These are phyloP conservation scores for Colletotrichum coccodes DNA, from an alignment of 2,329 filamentous ascomycete species.

Conservation along the genomic window DNA sequence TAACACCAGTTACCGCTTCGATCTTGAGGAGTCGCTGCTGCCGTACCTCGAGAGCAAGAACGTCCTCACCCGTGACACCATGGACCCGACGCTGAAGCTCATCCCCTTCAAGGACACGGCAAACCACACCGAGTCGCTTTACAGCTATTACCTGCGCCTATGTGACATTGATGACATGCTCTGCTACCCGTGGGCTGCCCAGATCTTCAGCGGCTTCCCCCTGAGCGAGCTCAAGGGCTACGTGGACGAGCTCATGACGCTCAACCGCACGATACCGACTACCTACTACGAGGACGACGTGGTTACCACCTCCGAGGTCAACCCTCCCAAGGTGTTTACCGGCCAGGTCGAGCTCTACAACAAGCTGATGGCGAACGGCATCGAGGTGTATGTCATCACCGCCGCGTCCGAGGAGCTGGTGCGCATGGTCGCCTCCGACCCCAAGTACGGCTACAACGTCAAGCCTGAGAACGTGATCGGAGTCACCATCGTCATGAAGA, in stretches of 20 bases:
- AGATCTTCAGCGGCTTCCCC: constrained; percentile 53
- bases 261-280: constrained; percentile 48
- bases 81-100: constrained; percentile 52
- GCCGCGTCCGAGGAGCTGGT: constrained; percentile 56
- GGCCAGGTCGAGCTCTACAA: constrained; percentile 56
- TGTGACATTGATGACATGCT: constrained; percentile 52
- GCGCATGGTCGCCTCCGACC: constrained; percentile 56
- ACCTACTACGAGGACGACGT: constrained; percentile 48
- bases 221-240: constrained; percentile 57
- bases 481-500: constrained; percentile 49
- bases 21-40: constrained; percentile 54
- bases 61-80: constrained; percentile 50
- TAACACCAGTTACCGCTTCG: constrained; percentile 54
- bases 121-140: constrained; percentile 50
- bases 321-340: constrained; percentile 48
- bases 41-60: constrained; percentile 54
- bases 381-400: constrained; percentile 53
- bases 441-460: constrained; percentile 57
- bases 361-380: constrained; percentile 52
- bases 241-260: constrained; percentile 57
- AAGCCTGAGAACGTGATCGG: constrained; percentile 55
- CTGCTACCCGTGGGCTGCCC: constrained; percentile 55
- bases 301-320: constrained; percentile 41
- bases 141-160: constrained; percentile 56
- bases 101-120: constrained; percentile 53